A percentile compares a stretch with the other conserved stretches of the same genome.
Conservation (phyloP, 495 filamentous ascomycete genomes). For the Aspergillus asperescens region DNA sequence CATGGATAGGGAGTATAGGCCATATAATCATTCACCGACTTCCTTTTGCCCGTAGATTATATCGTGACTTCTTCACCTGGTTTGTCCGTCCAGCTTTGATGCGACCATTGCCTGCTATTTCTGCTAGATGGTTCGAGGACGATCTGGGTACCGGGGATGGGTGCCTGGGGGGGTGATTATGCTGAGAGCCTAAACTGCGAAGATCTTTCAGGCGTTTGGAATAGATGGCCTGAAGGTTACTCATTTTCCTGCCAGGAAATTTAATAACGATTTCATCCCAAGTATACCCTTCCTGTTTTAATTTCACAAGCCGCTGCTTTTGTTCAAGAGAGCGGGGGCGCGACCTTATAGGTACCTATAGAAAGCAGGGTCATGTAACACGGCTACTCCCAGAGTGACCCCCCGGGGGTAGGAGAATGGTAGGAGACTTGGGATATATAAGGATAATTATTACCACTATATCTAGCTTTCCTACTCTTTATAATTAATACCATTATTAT, state of each 20-base stretch:
- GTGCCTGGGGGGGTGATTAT: background rate
- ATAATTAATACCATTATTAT: too few species aligned
- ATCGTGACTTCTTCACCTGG: slow-evolving; percentile 1
- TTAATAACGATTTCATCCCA: background rate
- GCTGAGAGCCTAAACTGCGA: background rate
- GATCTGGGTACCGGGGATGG: background rate
- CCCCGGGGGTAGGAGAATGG: too few species aligned
- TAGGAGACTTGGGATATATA: too few species aligned
- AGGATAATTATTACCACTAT: too few species aligned
- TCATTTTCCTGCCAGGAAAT: background rate
- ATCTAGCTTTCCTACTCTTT: too few species aligned
- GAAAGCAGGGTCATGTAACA: too few species aligned
- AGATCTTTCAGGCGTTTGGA: background rate
- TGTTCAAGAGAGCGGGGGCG: background rate
- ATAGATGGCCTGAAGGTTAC: slow-evolving; percentile 2
- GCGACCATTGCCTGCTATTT: background rate
- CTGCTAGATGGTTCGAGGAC: background rate
- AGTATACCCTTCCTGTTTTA: background rate
- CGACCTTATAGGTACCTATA: too few species aligned
- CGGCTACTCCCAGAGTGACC: too few species aligned
- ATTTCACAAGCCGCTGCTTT: background rate
- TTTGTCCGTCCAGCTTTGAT: background rate
- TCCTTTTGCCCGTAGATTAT: slow-evolving; percentile 1
- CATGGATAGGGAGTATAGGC: background rate
- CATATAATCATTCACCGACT: background rate